These are phyloP conservation scores for Malus sylvestris DNA, from an alignment of 306 rosid genomes.

Conservation along the genomic window DNA sequence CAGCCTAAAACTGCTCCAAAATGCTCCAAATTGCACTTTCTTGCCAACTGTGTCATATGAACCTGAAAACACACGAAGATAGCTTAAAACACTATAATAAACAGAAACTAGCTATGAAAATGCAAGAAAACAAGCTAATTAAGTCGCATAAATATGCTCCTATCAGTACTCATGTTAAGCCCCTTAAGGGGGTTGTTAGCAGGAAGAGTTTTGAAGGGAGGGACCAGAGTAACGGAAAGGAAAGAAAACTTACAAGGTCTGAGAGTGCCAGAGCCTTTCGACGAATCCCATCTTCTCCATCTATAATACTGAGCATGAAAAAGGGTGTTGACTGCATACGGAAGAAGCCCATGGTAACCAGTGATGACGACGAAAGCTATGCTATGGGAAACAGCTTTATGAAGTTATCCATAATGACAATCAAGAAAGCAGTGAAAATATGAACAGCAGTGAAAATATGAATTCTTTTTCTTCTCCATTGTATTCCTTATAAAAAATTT, in stretches of 20 bases:
- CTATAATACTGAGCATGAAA: slow-evolving; percentile 62
- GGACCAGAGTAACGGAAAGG: slow-evolving; percentile 38
- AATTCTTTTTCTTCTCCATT: slow-evolving; percentile 3
- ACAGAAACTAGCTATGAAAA: too few relatives aligned
- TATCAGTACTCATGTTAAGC: slow-evolving; percentile 10
- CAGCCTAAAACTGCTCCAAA: too few relatives aligned
- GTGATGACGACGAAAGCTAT: slow-evolving; percentile 38
- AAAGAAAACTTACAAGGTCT: slow-evolving; percentile 48
- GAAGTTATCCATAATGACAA: slow-evolving; percentile 56
- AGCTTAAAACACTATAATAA: too few relatives aligned
- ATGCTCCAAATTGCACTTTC: too few relatives aligned
- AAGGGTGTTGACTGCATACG: slow-evolving; percentile 66
- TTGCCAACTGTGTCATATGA: too few relatives aligned
- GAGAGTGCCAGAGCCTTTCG: slow-evolving; percentile 69
- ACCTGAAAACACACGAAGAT: too few relatives aligned
- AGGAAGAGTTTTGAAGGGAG: slow-evolving; percentile 32
- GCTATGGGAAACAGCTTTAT: slow-evolving; percentile 40
- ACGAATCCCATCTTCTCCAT: slow-evolving; percentile 89
- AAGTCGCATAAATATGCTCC: too few relatives aligned
- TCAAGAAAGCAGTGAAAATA: slow-evolving; percentile 55
- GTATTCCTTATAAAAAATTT: not conserved
- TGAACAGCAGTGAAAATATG: slow-evolving; percentile 30
- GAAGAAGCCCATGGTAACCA: slow-evolving; percentile 51
- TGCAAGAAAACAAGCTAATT: too few relatives aligned
- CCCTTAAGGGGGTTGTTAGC: slow-evolving; percentile 27